These are phyloP conservation scores for Eucalyptus leucophloia DNA, from an alignment of 345 rosid species.

Conservation along the genomic window DNA sequence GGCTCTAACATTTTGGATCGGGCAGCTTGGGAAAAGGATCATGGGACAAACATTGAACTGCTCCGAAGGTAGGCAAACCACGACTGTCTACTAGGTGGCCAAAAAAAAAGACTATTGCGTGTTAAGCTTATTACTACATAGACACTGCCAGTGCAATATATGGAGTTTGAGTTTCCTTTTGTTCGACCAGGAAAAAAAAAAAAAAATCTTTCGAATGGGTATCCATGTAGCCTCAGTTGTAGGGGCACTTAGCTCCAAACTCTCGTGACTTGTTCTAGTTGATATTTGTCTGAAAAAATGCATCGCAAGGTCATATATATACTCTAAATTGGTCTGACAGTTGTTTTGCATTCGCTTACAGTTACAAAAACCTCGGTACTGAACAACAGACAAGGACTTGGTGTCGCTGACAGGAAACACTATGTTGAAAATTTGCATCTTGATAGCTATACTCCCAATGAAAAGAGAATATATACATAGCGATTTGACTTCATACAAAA, in stretches of 20 bases:
- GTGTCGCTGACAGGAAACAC: background rate
- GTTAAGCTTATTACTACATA: background rate
- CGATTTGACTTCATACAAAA: background rate
- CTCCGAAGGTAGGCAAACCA: background rate
- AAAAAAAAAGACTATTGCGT: background rate
- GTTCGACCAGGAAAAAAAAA: background rate
- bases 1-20: background rate
- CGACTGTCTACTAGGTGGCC: background rate
- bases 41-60: background rate
- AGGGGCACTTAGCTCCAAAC: background rate
- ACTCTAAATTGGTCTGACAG: background rate
- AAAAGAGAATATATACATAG: background rate
- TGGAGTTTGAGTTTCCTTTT: background rate
- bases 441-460: background rate
- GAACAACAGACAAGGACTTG: background rate
- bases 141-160: background rate
- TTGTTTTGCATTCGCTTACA: background rate
- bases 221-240: background rate
- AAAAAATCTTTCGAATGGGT: background rate
- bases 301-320: background rate
- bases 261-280: background rate
- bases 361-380: background rate
- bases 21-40: background rate
- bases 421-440: background rate
- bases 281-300: background rate